phyloP scores from a whole-genome alignment of 2,329 filamentous ascomycete genomes.

The Stagonosporopsis cucurbitacearum region DNA sequence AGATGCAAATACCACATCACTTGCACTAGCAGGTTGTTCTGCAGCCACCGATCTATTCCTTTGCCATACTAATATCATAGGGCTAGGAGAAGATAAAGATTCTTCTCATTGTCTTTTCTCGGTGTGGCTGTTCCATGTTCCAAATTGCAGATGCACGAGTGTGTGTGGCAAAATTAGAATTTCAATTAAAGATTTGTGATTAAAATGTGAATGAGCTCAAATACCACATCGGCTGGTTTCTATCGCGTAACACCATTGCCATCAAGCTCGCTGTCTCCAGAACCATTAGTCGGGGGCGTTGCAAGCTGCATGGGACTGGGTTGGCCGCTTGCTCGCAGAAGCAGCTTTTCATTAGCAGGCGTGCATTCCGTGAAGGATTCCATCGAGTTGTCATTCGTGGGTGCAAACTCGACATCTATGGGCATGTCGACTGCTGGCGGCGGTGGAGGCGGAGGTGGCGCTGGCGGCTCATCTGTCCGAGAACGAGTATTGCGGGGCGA shows the following conservation, averaged over 20 bases:
- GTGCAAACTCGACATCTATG: conserved; percentile 34
- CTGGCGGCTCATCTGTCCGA: conserved; percentile 45
- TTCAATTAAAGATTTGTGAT: conserved; percentile 15
- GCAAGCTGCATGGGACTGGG: conserved; percentile 53
- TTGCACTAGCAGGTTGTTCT: too few relatives aligned
- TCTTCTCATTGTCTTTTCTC: not conserved
- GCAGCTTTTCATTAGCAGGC: conserved; percentile 10
- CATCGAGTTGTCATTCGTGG: conserved; percentile 33
- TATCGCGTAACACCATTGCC: conserved; percentile 8
- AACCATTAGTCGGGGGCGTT: conserved; percentile 51
- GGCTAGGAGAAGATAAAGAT: not conserved
- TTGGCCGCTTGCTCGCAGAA: conserved; percentile 18
- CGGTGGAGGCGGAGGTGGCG: conserved; percentile 53
- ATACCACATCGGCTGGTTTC: not conserved
- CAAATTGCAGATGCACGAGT: not conserved
- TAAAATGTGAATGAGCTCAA: conserved; percentile 8
- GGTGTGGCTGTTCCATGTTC: not conserved
- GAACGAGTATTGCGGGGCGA: conserved; percentile 45
- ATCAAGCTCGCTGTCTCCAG: conserved; percentile 19
- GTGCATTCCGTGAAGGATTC: conserved; percentile 4
- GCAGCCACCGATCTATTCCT: too few relatives aligned
- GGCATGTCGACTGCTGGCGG: conserved; percentile 47
- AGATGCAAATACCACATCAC: too few relatives aligned
- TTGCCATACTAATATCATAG: not conserved
- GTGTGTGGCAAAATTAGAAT: not conserved